Percentiles rank a stretch among this genome's conserved stretches.
Conservation (phyloP, 192 early-diverging fungal species). For the Entomortierella lignicola region DNA sequence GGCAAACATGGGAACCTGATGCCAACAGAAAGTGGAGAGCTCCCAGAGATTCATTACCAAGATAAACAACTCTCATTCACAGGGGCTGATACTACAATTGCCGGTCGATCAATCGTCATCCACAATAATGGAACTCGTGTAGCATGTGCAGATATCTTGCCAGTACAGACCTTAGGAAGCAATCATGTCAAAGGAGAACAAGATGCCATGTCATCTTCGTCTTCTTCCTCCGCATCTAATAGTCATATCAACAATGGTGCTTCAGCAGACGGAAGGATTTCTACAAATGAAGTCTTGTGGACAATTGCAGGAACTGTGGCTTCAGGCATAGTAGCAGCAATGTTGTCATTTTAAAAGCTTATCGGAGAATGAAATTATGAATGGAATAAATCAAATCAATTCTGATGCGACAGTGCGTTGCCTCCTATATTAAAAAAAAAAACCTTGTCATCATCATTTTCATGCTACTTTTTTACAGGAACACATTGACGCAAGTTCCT, state of each 20-base stretch:
- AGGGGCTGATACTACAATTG: conserved; percentile 16
- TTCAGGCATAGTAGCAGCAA: background rate
- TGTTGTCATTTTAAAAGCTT: background rate
- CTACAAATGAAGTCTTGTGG: background rate
- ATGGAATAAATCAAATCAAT: too few species aligned
- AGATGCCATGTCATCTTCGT: background rate
- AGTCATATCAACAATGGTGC: background rate
- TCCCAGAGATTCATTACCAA: conserved; percentile 6
- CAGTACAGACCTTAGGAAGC: background rate
- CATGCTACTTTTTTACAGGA: too few species aligned
- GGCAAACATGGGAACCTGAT: conserved; percentile 37
- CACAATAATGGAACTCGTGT: conserved; percentile 43
- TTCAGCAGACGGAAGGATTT: background rate
- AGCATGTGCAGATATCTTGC: conserved; percentile 32
- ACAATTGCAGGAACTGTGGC: background rate
- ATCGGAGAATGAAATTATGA: too few species aligned
- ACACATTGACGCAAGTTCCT: too few species aligned
- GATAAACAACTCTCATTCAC: conserved; percentile 13
- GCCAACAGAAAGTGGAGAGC: background rate
- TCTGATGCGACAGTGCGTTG: too few species aligned
- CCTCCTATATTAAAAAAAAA: too few species aligned
- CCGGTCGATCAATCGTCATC: conserved; percentile 34
- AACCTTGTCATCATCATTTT: too few species aligned
- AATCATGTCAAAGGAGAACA: background rate
- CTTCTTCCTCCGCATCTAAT: background rate